Percentiles rank a stretch among this genome's conserved stretches.
These are phyloP conservation scores for Amanita phalloides DNA, from an alignment of 768 basidiomycete genomes.

Conservation along the genomic window DNA sequence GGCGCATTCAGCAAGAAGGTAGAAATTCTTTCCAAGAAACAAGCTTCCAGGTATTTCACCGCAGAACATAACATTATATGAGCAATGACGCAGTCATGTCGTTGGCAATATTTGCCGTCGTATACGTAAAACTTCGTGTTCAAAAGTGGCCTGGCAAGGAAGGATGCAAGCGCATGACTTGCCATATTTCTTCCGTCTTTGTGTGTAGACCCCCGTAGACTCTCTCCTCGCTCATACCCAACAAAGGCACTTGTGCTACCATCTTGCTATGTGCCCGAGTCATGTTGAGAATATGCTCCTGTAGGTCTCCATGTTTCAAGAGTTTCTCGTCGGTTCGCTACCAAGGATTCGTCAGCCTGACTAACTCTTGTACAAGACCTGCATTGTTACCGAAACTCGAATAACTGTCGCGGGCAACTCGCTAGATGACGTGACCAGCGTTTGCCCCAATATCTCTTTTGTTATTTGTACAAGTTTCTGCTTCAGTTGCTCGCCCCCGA, in stretches of 20 bases:
- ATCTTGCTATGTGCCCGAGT: background rate
- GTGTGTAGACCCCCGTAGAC: background rate
- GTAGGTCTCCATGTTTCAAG: background rate
- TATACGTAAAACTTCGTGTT: no score
- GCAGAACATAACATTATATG: no score
- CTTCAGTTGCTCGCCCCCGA: background rate
- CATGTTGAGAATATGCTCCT: slow-evolving; percentile 1
- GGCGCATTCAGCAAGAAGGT: no score
- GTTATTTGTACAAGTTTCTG: background rate
- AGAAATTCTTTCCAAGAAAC: no score
- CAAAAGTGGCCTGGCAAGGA: no score
- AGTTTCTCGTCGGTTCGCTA: background rate
- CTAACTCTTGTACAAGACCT: no score
- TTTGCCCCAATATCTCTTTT: background rate
- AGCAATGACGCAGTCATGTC: no score
- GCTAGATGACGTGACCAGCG: background rate
- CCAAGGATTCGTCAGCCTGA: no score
- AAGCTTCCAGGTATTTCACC: no score
- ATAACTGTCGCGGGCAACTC: background rate
- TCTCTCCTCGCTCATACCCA: background rate
- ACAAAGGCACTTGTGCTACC: background rate
- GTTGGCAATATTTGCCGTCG: no score
- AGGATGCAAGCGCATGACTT: no score
- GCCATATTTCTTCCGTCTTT: no score
- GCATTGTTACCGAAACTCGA: background rate